Conservation (phyloP, 164 flowering plant species). For the Protea cynaroides region DNA sequence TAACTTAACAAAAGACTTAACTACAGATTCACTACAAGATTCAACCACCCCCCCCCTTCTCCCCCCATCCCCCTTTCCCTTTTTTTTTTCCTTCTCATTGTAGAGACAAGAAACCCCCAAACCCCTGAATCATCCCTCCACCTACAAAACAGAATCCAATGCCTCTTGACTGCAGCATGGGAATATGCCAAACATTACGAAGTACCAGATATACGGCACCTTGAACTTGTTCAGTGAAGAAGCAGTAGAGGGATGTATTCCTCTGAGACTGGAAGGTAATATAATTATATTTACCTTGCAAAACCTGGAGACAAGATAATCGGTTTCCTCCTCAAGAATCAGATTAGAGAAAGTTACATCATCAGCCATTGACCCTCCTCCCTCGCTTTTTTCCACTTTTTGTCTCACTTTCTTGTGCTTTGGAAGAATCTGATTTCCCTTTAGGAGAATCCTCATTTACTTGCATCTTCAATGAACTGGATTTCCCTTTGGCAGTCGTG, state of each 20-base stretch:
- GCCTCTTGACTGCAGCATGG: too few species aligned
- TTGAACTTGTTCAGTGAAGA: not conserved
- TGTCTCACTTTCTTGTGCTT: conserved; percentile 24
- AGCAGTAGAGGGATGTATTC: not conserved
- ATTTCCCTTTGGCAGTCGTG: conserved; percentile 15
- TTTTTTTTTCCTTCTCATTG: too few species aligned
- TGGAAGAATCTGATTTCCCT: not conserved
- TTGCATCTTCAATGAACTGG: conserved; percentile 7
- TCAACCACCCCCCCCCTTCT: too few species aligned
- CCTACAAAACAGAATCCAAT: not conserved
- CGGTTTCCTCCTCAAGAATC: not conserved
- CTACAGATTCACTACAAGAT: not conserved
- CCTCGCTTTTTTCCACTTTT: conserved; percentile 45
- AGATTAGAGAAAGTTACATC: not conserved
- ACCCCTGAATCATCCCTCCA: not conserved
- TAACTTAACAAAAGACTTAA: not conserved
- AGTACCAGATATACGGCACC: not conserved
- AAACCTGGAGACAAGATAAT: not conserved
- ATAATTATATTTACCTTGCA: not conserved
- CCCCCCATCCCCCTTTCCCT: too few species aligned
- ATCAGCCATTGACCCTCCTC: conserved; percentile 21
- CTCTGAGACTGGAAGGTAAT: not conserved
- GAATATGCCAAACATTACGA: not conserved
- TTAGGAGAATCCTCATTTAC: conserved; percentile 2
- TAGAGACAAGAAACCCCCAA: not conserved